Evolutionary conservation across 768 basidiomycete genomes (phyloP).

Genomic region (Mycena filopes): DNA sequence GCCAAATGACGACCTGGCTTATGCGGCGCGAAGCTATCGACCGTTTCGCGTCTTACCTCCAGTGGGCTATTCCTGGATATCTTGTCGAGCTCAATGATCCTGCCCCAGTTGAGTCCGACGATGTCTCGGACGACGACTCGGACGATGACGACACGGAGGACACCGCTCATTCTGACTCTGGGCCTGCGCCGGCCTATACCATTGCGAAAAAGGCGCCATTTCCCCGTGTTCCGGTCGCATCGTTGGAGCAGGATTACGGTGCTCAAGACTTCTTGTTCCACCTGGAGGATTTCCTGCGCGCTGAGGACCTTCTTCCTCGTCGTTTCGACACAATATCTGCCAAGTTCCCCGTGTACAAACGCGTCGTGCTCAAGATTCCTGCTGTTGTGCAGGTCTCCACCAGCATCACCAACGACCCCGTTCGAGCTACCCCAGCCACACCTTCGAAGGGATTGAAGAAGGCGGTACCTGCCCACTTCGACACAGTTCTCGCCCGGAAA

Average conservation of each 20-base stretch:
- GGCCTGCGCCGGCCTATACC: background rate
- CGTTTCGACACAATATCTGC: background rate
- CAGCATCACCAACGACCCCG: background rate
- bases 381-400: background rate
- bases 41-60: slow-evolving; percentile 6
- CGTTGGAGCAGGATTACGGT: slow-evolving; percentile 24
- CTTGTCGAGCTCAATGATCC: background rate
- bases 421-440: background rate
- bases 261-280: slow-evolving; percentile 27
- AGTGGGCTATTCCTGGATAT: slow-evolving; percentile 28
- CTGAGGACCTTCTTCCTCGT: slow-evolving; percentile 7
- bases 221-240: slow-evolving; percentile 13
- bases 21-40: slow-evolving; percentile 39
- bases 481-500: slow-evolving; percentile 12
- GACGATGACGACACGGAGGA: slow-evolving; percentile 1
- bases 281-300: slow-evolving; percentile 22
- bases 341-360: slow-evolving; percentile 11
- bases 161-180: background rate
- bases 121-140: too few species aligned
- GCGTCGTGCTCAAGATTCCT: slow-evolving; percentile 7
- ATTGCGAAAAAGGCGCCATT: slow-evolving; percentile 29
- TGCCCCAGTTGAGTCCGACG: too few species aligned
- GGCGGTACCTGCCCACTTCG: slow-evolving; percentile 10
- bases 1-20: slow-evolving; percentile 51
- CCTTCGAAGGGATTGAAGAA: slow-evolving; percentile 3